Conservation (phyloP, 2,329 filamentous ascomycete genomes). For the Elsinoe fawcettii region DNA sequence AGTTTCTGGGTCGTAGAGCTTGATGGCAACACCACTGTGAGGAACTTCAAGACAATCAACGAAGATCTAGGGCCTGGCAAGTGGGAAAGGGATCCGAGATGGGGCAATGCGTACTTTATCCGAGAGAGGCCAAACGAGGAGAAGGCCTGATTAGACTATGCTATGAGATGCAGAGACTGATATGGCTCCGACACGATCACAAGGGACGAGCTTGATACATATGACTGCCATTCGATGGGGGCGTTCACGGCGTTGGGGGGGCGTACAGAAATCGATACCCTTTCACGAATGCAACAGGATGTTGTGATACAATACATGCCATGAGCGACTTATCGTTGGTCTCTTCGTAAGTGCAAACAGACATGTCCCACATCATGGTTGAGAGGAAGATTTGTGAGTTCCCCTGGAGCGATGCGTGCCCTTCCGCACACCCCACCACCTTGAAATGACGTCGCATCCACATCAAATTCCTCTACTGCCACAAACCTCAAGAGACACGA, state of each 20-base stretch:
- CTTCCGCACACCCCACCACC: neutral
- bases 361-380: too few relatives aligned
- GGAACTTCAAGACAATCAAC: slow-evolving; percentile 28
- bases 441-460: slow-evolving; percentile 14
- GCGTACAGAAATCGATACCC: neutral
- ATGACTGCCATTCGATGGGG: neutral
- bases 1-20: slow-evolving; percentile 32
- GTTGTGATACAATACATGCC: too few relatives aligned
- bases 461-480: slow-evolving; percentile 17
- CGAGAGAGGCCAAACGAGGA: slow-evolving; percentile 22
- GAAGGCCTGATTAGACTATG: neutral
- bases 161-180: neutral
- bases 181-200: neutral
- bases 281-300: neutral
- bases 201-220: neutral
- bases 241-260: neutral
- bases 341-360: too few relatives aligned
- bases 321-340: too few relatives aligned
- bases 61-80: slow-evolving; percentile 26
- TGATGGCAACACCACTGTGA: slow-evolving; percentile 26
- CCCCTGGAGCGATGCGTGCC: neutral
- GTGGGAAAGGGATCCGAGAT: slow-evolving; percentile 30
- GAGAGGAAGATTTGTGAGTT: too few relatives aligned
- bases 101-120: slow-evolving; percentile 29
- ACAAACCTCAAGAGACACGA: neutral